Base-by-base conservation (phyloP, 495 filamentous ascomycete species). In the Penicilliopsis zonata region DNA sequence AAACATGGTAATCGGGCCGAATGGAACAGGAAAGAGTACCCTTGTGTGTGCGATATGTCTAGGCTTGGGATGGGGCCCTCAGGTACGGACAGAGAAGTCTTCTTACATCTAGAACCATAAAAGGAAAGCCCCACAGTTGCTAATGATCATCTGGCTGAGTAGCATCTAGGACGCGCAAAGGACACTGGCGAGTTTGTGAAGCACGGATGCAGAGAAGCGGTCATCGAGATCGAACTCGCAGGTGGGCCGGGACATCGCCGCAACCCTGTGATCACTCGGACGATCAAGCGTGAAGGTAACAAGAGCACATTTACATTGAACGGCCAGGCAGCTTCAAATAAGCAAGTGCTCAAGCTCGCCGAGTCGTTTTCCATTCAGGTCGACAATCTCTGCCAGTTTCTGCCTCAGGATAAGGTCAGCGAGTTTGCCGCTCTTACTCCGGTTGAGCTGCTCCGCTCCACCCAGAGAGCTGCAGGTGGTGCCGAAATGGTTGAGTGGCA, bases 1-100 rank as follows among this genome's bases (percentile, higher is more conserved):
- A 44, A 99, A 99, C 50, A 96, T 99, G 92, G 76, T 99, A 35
- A 95, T 99, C 43, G 90, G 90, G 0, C 90, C 90, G 6, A 99
- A 99, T 49, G 90, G 90, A 27, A 95, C 90, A 0, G 90, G 90
- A 27, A 99, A 99, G 52, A 94, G 86, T 63, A 94, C 92, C 0
- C 70, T 99, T 18, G 90, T 99, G 18, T 96, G 90, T 56, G 90
- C 92, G 17, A 93, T 99, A 39, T 96, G 92, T 57, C 57, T 99
- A 9, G 90, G 90, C 5, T 58, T 99, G 18, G 90, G 90, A 20
- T 95, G 76, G 68, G 67, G 72, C 3, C 76, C 90, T 18, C 67
- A 60, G 52, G 68, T 79, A 62, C 47, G 63, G 21, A 23, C 6
- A n/a, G n/a, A 6, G n/a, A 6, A 6, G 6, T 23, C 21, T 23